These are phyloP conservation scores for Rhodotorula babjevae DNA, from an alignment of 768 basidiomycete genomes.

Conservation along the genomic window DNA sequence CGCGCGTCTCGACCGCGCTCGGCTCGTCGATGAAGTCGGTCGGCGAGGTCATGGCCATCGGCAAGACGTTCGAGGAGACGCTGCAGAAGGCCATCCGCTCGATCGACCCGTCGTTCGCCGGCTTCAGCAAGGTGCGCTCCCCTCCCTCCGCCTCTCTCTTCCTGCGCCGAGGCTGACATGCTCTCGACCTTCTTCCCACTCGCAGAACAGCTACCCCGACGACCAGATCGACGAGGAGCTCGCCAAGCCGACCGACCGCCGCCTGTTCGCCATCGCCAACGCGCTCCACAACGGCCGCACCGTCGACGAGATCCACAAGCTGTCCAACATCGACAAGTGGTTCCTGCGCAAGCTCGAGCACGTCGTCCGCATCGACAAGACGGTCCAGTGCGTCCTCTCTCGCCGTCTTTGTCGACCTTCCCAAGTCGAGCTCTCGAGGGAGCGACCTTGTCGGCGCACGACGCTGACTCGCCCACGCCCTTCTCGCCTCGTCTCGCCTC, in stretches of 20 bases:
- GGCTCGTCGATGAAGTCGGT: constrained; percentile 99
- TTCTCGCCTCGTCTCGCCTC: neutral
- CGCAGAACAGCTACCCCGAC: constrained; percentile 52
- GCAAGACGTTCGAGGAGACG: constrained; percentile 95
- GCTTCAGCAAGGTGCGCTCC: constrained; percentile 70
- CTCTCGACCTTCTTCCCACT: no score
- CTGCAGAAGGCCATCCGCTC: constrained; percentile 96
- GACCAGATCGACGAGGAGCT: constrained; percentile 91
- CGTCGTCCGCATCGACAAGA: constrained; percentile 74
- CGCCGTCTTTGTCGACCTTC: neutral
- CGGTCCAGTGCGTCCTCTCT: constrained; percentile 60
- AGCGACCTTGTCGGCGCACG: no score
- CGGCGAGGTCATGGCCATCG: constrained; percentile 99
- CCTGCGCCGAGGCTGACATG: neutral
- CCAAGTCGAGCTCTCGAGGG: no score
- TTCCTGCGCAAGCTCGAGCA: constrained; percentile 84
- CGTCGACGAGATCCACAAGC: constrained; percentile 92
- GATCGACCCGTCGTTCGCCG: constrained; percentile 90
- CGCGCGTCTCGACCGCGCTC: constrained; percentile 77
- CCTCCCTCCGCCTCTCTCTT: neutral
- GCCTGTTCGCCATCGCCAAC: constrained; percentile 90
- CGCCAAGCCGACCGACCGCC: constrained; percentile 89
- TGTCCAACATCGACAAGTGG: constrained; percentile 99
- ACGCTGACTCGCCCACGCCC: neutral
- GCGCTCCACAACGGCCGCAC: constrained; percentile 89